phyloP scores from a whole-genome alignment of 2,329 filamentous ascomycete species.

The Paraconiothyrium brasiliense region DNA sequence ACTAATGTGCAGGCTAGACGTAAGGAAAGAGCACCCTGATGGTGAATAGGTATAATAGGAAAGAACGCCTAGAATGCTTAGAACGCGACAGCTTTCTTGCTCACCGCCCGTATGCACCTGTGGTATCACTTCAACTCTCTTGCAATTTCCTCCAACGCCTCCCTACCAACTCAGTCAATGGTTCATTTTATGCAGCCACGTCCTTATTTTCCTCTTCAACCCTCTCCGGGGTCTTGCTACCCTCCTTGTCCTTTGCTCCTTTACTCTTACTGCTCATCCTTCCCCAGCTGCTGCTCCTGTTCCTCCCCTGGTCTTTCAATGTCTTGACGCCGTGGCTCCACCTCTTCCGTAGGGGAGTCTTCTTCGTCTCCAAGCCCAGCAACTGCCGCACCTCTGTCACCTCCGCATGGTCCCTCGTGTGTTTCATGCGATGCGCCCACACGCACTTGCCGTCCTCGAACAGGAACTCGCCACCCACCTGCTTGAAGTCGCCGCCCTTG shows the following conservation, averaged over 20 bases:
- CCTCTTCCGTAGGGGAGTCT: constrained; percentile 39
- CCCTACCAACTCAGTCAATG: background rate
- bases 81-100: background rate
- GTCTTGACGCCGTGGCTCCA: constrained; percentile 47
- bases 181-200: constrained; percentile 13
- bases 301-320: constrained; percentile 26
- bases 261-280: constrained; percentile 37
- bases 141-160: background rate
- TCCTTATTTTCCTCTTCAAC: constrained; percentile 29
- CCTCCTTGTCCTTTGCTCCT: constrained; percentile 28
- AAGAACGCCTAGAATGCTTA: constrained; percentile 12
- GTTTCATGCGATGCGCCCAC: constrained; percentile 86
- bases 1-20: background rate
- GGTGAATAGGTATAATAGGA: constrained; percentile 12
- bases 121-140: background rate
- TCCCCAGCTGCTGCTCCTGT: constrained; percentile 42
- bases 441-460: constrained; percentile 75
- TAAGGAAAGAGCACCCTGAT: constrained; percentile 15
- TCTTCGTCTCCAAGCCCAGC: constrained; percentile 58
- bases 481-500: constrained; percentile 71
- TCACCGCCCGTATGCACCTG: background rate
- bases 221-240: constrained; percentile 32
- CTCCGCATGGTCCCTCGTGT: constrained; percentile 80
- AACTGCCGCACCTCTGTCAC: constrained; percentile 71
- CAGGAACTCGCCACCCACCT: constrained; percentile 82